These are phyloP conservation scores for Kwoniella dejecticola DNA, from an alignment of 768 basidiomycete species.

Conservation along the genomic window DNA sequence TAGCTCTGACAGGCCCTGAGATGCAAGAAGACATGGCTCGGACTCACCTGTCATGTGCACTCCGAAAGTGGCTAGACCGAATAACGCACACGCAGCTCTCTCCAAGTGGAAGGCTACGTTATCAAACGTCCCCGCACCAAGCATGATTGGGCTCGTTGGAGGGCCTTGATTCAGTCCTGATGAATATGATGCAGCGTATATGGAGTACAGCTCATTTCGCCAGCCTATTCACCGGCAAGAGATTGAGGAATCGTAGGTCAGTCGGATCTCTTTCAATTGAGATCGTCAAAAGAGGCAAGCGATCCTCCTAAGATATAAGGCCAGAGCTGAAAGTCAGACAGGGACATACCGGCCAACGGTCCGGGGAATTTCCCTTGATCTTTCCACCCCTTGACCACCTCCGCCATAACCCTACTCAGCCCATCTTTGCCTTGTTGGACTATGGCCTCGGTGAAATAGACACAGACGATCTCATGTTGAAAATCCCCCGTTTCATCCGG, in stretches of 20 bases:
- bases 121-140: conserved; percentile 17
- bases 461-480: conserved; percentile 61
- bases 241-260: background rate
- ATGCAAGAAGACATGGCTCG: background rate
- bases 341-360: conserved; percentile 54
- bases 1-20: background rate
- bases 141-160: background rate
- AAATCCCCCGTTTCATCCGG: conserved; percentile 22
- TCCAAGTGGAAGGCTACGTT: conserved; percentile 77
- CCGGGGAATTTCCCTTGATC: conserved; percentile 50
- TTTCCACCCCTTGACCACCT: conserved; percentile 50
- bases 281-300: no score
- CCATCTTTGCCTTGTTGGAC: conserved; percentile 35
- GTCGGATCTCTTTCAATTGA: background rate
- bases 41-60: conserved; percentile 73
- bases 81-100: conserved; percentile 80
- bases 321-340: no score
- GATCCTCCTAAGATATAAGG: no score
- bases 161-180: background rate
- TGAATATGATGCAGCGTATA: conserved; percentile 42
- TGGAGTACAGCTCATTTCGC: conserved; percentile 77
- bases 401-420: conserved; percentile 29
- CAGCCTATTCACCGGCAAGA: conserved; percentile 66
- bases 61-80: conserved; percentile 87
- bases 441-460: conserved; percentile 43